Evolutionary conservation across 805 yeast species (phyloP).

Genomic region (Zygoascus biomembranicola): DNA sequence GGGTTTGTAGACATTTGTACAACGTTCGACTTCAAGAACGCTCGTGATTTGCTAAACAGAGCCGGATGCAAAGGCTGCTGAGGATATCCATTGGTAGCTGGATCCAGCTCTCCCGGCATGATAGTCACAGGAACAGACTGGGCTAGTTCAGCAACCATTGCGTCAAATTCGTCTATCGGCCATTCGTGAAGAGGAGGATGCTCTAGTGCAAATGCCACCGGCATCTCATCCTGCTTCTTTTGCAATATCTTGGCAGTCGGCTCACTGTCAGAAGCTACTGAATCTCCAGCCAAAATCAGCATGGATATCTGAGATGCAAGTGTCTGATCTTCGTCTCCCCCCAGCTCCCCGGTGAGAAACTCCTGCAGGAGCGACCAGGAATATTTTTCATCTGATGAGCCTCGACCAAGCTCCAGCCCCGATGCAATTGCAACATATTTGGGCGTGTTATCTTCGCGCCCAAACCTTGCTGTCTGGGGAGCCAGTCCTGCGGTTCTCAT

Average conservation of each 20-base stretch:
- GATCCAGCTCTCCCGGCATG: conserved; percentile 82
- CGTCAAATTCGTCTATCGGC: conserved; percentile 36
- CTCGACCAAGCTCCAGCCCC: conserved; percentile 52
- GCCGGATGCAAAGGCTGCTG: conserved; percentile 86
- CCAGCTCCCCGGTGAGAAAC: conserved; percentile 64
- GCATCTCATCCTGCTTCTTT: not conserved
- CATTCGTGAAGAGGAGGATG: conserved; percentile 20
- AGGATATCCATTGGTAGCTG: conserved; percentile 76
- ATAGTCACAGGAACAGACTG: conserved; percentile 59
- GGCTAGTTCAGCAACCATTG: conserved; percentile 47
- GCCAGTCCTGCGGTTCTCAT: conserved; percentile 61
- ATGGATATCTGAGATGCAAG: conserved; percentile 32
- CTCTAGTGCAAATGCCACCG: conserved; percentile 5
- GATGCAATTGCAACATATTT: conserved; percentile 58
- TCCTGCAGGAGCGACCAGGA: conserved; percentile 52
- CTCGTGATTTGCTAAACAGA: conserved; percentile 44
- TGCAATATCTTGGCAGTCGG: not conserved
- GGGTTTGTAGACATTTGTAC: conserved; percentile 63
- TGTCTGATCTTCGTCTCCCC: conserved; percentile 22
- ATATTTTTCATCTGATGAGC: conserved; percentile 31
- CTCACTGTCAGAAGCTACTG: conserved; percentile 31
- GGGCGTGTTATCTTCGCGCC: conserved; percentile 1
- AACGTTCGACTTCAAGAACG: conserved; percentile 33
- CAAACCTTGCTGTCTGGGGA: conserved; percentile 39
- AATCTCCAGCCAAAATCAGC: conserved; percentile 67